phyloP scores from a whole-genome alignment of 2,329 filamentous ascomycete genomes.

The Colletotrichum sansevieriae region DNA sequence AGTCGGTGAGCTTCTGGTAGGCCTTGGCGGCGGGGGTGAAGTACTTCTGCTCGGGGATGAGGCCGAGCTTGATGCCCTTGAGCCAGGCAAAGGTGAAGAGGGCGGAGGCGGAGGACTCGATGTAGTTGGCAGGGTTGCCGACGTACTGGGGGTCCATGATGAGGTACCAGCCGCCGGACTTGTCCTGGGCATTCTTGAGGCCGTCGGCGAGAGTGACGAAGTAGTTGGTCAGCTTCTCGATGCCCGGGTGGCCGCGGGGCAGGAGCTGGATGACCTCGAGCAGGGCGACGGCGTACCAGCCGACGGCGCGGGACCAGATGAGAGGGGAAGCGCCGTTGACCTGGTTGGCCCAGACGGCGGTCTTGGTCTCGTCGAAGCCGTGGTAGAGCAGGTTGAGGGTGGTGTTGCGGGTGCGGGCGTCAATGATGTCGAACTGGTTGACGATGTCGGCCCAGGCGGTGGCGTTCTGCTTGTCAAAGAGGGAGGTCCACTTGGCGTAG shows the following conservation, averaged over 20 bases:
- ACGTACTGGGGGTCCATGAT: conserved; percentile 65
- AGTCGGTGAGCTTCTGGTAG: conserved; percentile 56
- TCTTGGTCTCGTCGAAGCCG: conserved; percentile 65
- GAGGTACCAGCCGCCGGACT: conserved; percentile 68
- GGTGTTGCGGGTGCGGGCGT: conserved; percentile 55
- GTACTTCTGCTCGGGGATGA: conserved; percentile 56
- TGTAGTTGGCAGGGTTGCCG: conserved; percentile 66
- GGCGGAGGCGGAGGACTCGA: conserved; percentile 70
- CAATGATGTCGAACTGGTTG: conserved; percentile 60
- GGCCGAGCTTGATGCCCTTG: conserved; percentile 40
- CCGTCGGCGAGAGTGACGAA: conserved; percentile 57
- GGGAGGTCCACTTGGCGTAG: conserved; percentile 56
- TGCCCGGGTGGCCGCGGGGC: conserved; percentile 53
- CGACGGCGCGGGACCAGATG: conserved; percentile 66
- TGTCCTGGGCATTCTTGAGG: conserved; percentile 57
- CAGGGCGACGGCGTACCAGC: conserved; percentile 67
- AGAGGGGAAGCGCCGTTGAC: conserved; percentile 63
- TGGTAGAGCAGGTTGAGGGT: conserved; percentile 62
- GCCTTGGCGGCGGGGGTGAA: conserved; percentile 50
- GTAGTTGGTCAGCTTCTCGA: conserved; percentile 53
- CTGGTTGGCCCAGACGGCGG: conserved; percentile 64
- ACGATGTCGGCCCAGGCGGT: conserved; percentile 61
- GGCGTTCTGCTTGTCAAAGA: conserved; percentile 54
- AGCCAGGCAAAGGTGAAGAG: conserved; percentile 69
- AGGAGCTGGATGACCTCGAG: conserved; percentile 64